Base-by-base conservation (phyloP, 345 rosid species). In the Citrus mangshanensis region DNA sequence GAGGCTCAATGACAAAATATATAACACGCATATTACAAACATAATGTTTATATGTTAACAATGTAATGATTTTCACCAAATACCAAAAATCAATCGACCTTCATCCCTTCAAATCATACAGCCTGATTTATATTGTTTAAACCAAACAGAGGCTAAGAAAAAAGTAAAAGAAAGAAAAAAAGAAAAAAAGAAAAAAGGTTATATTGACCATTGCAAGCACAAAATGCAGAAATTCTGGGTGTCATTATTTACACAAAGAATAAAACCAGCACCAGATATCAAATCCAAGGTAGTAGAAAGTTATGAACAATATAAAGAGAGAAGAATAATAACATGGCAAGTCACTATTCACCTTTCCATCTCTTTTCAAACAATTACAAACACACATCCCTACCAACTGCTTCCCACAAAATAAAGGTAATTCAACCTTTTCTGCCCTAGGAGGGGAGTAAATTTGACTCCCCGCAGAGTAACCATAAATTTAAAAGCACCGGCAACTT, bases 301-400 rank as follows among this genome's bases (percentile, higher is more conserved):
- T 34, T 71, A 35, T 71, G 25, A 67, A 81, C 78, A 80, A 76
- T 80, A 60, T 56, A 9, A 51, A 66, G 60, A 22, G 63, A 61
- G 61, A 62, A 68, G 40, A 71, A 69, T 22, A 71, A 79, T 40
- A 24, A 76, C 61, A 82, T 40, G 16, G 49, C 62, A 34, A 77
- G 73, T 64, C 58, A 70, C 73, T 75, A 79, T 72, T 81, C 74
- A 77, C 77, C 73, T 35, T 68, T 27, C 34, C n/a, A 49, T 4
- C 55, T 16, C 78, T 81, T 81, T 75, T 68, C 82, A 81, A 77
- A 82, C 82, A 88, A 80, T 84, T 84, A 84, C 87, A 79, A 76
- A 69, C 80, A 80, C 84, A 68, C 80, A 32, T 59, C 72, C 69
- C 64, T 71, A 51, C 54, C 2, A n/a, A 74, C 75, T 16, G 10